These are phyloP conservation scores for Ambrosiella xylebori DNA, from an alignment of 2,329 filamentous ascomycete genomes.

Conservation along the genomic window DNA sequence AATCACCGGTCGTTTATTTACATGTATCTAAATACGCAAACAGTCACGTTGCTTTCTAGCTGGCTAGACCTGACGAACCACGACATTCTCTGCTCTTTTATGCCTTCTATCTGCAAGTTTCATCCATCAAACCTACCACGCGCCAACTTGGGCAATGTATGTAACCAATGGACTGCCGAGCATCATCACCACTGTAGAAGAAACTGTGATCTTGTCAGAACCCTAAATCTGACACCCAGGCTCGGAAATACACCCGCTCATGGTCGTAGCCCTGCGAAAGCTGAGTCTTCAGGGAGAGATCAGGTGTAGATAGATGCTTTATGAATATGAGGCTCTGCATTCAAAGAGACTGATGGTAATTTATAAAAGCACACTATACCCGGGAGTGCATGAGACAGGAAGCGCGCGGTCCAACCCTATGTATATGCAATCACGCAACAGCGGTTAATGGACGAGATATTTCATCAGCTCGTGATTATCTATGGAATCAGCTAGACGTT, in stretches of 20 bases:
- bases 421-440: not conserved
- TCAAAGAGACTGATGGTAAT: not conserved
- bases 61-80: not conserved
- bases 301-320: not conserved
- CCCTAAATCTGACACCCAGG: not conserved
- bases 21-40: not conserved
- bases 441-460: too few species aligned
- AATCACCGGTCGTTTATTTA: not conserved
- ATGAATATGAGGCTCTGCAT: not conserved
- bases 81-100: conserved; percentile 7
- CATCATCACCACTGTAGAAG: not conserved
- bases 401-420: not conserved
- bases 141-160: not conserved
- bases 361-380: not conserved
- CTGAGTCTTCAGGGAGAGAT: too few species aligned
- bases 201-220: not conserved
- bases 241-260: not conserved
- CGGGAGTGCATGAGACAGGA: not conserved
- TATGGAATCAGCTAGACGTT: not conserved
- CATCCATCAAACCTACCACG: not conserved
- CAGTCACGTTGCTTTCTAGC: not conserved
- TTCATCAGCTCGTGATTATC: too few species aligned
- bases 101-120: conserved; percentile 3
- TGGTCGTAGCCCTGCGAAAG: not conserved
- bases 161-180: not conserved